phyloP scores from a whole-genome alignment of 768 basidiomycete species.

The Pulveroboletus sp. region DNA sequence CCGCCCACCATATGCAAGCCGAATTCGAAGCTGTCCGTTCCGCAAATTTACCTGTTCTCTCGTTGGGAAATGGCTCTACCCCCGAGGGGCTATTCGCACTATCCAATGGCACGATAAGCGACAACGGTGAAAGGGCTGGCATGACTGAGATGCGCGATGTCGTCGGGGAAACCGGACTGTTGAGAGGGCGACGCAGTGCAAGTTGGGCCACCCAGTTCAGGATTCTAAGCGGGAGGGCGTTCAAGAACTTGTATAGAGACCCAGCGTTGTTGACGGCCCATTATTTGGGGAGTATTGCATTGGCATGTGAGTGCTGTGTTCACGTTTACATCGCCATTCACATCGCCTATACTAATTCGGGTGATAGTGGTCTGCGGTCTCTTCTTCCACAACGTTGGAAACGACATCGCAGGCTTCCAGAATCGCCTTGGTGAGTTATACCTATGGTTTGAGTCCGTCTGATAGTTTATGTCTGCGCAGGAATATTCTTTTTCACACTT shows the following conservation, averaged over 20 bases:
- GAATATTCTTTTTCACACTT: constrained; percentile 97
- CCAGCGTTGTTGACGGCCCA: constrained; percentile 89
- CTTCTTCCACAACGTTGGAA: constrained; percentile 84
- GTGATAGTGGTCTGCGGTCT: constrained; percentile 80
- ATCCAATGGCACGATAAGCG: constrained; percentile 25
- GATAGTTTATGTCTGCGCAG: constrained; percentile 30
- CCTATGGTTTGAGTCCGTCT: neutral
- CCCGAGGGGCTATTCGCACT: constrained; percentile 5
- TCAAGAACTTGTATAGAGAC: constrained; percentile 97
- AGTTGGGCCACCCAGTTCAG: constrained; percentile 87
- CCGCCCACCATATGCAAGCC: constrained; percentile 54
- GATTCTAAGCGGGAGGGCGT: constrained; percentile 91
- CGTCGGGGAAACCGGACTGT: constrained; percentile 56
- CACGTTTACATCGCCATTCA: neutral
- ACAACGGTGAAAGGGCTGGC: constrained; percentile 25
- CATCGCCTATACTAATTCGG: constrained; percentile 1
- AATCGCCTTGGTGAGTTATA: constrained; percentile 69
- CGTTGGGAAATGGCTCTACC: neutral
- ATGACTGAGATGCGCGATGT: constrained; percentile 58
- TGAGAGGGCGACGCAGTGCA: constrained; percentile 75
- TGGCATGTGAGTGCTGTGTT: constrained; percentile 62
- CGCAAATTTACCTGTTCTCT: constrained; percentile 1
- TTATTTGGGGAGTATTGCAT: constrained; percentile 75
- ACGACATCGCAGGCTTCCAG: constrained; percentile 97
- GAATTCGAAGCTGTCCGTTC: constrained; percentile 51